Percentiles rank a stretch among this genome's conserved stretches.
Conservation (phyloP, 1,139 yeast species). For the Torulaspora globosa region DNA sequence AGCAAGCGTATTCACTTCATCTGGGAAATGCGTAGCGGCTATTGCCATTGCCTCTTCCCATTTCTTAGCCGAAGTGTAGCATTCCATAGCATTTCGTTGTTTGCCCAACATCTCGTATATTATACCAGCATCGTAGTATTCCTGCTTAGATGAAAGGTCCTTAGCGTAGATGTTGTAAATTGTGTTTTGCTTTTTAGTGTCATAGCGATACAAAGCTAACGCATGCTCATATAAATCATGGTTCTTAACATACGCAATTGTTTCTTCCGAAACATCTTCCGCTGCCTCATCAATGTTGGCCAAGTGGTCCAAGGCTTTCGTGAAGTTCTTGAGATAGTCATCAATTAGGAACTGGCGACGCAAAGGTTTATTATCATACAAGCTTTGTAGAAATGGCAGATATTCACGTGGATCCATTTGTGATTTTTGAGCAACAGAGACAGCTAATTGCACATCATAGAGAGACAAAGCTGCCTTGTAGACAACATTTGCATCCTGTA, state of each 20-base stretch:
- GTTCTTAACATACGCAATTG: conserved; percentile 63
- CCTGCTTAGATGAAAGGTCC: conserved; percentile 50
- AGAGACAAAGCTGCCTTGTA: conserved; percentile 77
- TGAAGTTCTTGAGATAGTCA: conserved; percentile 62
- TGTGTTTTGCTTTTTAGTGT: conserved; percentile 49
- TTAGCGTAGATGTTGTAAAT: conserved; percentile 63
- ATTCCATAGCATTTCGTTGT: conserved; percentile 58
- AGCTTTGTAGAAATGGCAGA: conserved; percentile 79
- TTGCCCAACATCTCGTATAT: conserved; percentile 67
- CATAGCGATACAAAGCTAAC: conserved; percentile 56
- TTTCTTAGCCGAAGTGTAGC: conserved; percentile 62
- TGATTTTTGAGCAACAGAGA: conserved; percentile 88
- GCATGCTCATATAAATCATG: conserved; percentile 75
- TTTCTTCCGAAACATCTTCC: conserved; percentile 50
- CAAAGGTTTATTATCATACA: conserved; percentile 62
- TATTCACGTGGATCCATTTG: conserved; percentile 98
- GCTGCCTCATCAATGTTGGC: conserved; percentile 46
- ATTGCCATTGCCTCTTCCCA: conserved; percentile 85
- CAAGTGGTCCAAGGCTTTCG: conserved; percentile 66
- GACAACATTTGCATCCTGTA: conserved; percentile 81
- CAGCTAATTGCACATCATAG: conserved; percentile 76
- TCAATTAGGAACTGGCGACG: conserved; percentile 78
- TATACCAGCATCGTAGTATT: conserved; percentile 69
- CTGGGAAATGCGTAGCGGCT: conserved; percentile 43
- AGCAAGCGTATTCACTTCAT: conserved; percentile 45